Conservation (phyloP, 163 green algal species). For the Chlamydomonas reinhardtii region DNA sequence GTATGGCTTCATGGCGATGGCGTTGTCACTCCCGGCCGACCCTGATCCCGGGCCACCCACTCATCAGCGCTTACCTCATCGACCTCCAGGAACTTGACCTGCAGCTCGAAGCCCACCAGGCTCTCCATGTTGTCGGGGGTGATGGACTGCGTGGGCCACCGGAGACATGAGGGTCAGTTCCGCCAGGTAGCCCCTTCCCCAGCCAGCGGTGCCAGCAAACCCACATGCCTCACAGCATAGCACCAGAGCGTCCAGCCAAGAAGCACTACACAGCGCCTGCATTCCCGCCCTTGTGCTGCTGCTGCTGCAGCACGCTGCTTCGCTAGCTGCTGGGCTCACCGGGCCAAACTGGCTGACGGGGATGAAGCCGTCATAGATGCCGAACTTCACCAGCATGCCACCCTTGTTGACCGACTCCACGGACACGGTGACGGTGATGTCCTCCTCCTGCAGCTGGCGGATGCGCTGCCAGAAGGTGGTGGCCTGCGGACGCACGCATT, state of each 20-base stretch:
- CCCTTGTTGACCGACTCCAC: constrained; percentile 74
- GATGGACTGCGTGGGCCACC: not conserved
- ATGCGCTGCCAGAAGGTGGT: constrained; percentile 76
- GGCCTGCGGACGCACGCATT: constrained; percentile 40
- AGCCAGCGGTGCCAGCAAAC: too few species aligned
- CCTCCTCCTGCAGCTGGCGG: constrained; percentile 87
- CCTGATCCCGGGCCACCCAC: too few species aligned
- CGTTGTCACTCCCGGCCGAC: too few species aligned
- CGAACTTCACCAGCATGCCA: constrained; percentile 89
- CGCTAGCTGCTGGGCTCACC: constrained; percentile 25
- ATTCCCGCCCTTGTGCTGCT: too few species aligned
- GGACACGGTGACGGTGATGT: constrained; percentile 79
- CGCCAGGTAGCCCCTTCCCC: too few species aligned
- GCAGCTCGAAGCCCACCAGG: constrained; percentile 84
- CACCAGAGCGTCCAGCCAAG: too few species aligned
- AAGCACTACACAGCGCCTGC: too few species aligned
- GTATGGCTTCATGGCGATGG: too few species aligned
- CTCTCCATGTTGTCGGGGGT: constrained; percentile 75
- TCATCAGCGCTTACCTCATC: constrained; percentile 81
- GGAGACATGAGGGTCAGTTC: too few species aligned
- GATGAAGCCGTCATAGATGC: constrained; percentile 92
- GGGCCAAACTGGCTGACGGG: constrained; percentile 88
- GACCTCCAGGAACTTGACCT: constrained; percentile 95
- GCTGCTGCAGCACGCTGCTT: too few species aligned
- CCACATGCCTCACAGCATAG: too few species aligned